Conservation (phyloP, 202 grass and related monocot species). For the Carex sylvatica region DNA sequence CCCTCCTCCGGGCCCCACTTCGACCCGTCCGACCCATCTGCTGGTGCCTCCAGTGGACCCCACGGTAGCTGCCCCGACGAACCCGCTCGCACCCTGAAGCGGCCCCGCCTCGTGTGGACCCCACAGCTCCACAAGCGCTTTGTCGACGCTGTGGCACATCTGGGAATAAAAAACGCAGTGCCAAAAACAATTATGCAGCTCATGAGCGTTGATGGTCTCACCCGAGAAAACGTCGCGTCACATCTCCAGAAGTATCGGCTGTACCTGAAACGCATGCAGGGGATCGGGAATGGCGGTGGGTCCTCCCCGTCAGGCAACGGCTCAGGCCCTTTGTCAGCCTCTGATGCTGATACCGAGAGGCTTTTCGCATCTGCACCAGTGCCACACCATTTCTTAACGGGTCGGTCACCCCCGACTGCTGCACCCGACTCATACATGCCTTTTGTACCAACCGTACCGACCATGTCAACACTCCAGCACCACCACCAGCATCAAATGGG, state of each 20-base stretch:
- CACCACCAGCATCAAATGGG: conserved; percentile 71
- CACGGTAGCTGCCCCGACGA: conserved; percentile 47
- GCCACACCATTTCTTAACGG: conserved; percentile 56
- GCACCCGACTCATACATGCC: conserved; percentile 50
- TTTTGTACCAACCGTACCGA: conserved; percentile 44
- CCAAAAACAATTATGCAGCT: conserved; percentile 99
- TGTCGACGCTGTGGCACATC: conserved; percentile 93
- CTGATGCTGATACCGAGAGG: conserved; percentile 75
- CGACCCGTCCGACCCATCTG: conserved; percentile 41
- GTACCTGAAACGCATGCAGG: conserved; percentile 99
- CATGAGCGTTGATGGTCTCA: conserved; percentile 99
- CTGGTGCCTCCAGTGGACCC: conserved; percentile 40
- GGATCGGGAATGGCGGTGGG: conserved; percentile 44
- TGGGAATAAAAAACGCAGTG: conserved; percentile 99
- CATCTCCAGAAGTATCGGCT: conserved; percentile 99
- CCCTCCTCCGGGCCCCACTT: conserved; percentile 7
- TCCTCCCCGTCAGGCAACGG: conserved; percentile 34
- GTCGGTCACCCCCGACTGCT: conserved; percentile 30
- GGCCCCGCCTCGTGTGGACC: conserved; percentile 94
- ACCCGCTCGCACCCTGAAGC: conserved; percentile 85
- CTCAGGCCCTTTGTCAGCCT: conserved; percentile 25
- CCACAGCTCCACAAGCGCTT: conserved; percentile 99
- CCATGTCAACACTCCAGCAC: conserved; percentile 44
- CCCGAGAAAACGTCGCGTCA: conserved; percentile 96
- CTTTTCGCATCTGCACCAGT: conserved; percentile 83